Base-by-base conservation (phyloP, 2,329 filamentous ascomycete genomes). In the Chalara sp. region DNA sequence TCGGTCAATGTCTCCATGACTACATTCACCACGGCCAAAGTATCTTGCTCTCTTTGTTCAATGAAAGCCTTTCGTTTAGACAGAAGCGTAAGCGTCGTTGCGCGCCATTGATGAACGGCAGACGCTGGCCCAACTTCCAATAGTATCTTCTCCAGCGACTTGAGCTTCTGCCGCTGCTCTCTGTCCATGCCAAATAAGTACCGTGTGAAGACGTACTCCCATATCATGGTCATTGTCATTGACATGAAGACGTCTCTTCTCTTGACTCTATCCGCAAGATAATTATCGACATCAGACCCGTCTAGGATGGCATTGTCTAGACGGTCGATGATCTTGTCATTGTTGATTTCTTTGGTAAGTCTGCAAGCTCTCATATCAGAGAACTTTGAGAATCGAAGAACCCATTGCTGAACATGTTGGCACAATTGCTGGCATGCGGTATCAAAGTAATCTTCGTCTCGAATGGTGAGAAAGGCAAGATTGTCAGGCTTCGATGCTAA, bases 181-280 rank as follows among this genome's bases (percentile, higher is more conserved):
- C 91, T 82, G 67, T 99, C 93, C 89, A 99, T 96, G 62, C 93
- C 93, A 67, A 99, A 99, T 30, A 99, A 83, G 68, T 99, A 99
- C 57, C 93, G 84, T 6, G 92, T 96, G 67, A 99, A 99, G 66
- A 99, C 85, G 65, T 95, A 96, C 69, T 99, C 93, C 91, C 91
- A 99, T 47, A 99, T 84, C 90, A 99, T 96, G 55, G 87, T 93
- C 91, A 97, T 97, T 50, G 92, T 89, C 68, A 99, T 90, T 37
- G 90, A 93, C 89, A 97, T 96, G 76, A 99, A 96, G 52, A 97
- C 84, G 67, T 97, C 92, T 53, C 92, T 84, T 54, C 93, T 85
- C 63, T 81, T 84, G 49, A 96, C 86, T 39, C 95, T 87, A 67
- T 99, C 92, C 58, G 80, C 80, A 46, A 99, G 83, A 64, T 95